phyloP scores from a whole-genome alignment of 176 grass and related monocot species.

The Melocanna baccifera region DNA sequence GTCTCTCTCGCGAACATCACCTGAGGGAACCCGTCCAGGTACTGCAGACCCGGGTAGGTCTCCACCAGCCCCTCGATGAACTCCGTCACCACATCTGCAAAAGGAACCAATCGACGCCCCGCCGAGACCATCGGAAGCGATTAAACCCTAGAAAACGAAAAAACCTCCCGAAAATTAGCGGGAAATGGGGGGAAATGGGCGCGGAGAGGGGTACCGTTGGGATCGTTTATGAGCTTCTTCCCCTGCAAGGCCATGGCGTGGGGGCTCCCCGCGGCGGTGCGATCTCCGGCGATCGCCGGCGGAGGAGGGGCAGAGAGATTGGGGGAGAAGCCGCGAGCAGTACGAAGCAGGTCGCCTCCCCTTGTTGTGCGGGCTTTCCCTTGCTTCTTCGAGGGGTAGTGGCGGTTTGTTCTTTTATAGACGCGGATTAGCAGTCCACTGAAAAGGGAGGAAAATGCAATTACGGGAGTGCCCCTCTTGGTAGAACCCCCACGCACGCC shows the following conservation, averaged over 20 bases:
- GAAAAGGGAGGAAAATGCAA: slow-evolving; percentile 14
- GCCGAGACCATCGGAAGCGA: background rate
- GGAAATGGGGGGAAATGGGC: slow-evolving; percentile 25
- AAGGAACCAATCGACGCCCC: slow-evolving; percentile 6
- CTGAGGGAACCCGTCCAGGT: slow-evolving; percentile 92
- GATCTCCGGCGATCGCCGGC: slow-evolving; percentile 23
- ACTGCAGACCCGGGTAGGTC: slow-evolving; percentile 92
- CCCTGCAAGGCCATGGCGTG: slow-evolving; percentile 71
- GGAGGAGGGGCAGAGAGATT: slow-evolving; percentile 11
- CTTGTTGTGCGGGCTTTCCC: slow-evolving; percentile 33
- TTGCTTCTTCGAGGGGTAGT: slow-evolving; percentile 30
- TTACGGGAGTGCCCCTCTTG: slow-evolving; percentile 38
- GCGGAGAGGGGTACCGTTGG: slow-evolving; percentile 51
- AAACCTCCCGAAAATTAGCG: slow-evolving; percentile 5
- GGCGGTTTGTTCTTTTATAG: slow-evolving; percentile 52
- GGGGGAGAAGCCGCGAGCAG: slow-evolving; percentile 18
- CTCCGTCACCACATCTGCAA: slow-evolving; percentile 91
- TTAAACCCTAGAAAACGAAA: slow-evolving; percentile 45
- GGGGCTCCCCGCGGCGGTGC: background rate
- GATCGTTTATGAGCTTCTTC: slow-evolving; percentile 95
- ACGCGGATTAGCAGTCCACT: slow-evolving; percentile 36
- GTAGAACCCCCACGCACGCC: background rate
- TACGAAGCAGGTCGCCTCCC: slow-evolving; percentile 29
- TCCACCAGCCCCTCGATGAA: slow-evolving; percentile 98
- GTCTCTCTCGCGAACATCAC: slow-evolving; percentile 29